Evolutionary conservation across 176 grass and related monocot genomes (phyloP), one percentile per base, ranked within the genome.

Genomic region (Oryza officinalis): DNA sequence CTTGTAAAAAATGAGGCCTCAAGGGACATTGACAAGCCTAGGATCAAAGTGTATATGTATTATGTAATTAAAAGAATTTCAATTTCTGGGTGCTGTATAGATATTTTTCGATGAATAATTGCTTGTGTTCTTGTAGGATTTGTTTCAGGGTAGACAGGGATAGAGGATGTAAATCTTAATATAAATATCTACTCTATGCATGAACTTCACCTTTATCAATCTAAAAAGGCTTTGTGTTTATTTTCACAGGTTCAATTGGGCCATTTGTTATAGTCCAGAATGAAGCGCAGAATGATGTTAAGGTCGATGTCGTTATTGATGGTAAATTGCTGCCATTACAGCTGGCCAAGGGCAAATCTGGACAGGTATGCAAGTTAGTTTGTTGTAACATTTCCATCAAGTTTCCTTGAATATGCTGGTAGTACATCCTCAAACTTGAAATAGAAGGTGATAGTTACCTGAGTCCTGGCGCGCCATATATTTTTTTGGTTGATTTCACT

Each of bases 241-340:
- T 85, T 77, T 31, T 83, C 11, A 77, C 92, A 97, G 92, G 59
- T 92, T 80, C 75, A 26, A 83, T 33, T 74, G 59, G 71, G 59
- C 25, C 89, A 63, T 83, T 52, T 75, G 37, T 94, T 80, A 1
- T 94, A 85, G 77, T 94, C 63, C 27, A 40, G 69, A 94, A 94
- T 85, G 69, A 76, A 41, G 86, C 83, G 8, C 63, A 90, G 72
- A 82, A 87, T 78, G 60, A 33, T 27, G 69, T 97, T 46, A 47
- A 41, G 0, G 61, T 94, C 37, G 30, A 77, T 41, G 22, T 94
- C 72, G 1, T 45, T 73, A 69, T 90, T 63, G 38, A 83, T 74
- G 22, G 63, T 8, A 78, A 23, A 20, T 35, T 27, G 26, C n/a
- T 63, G 60, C 5, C 37, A 30, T 71, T 78, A 67, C 20, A 8